phyloP scores from a whole-genome alignment of 2,329 filamentous ascomycete genomes.

The Pyricularia pennisetigena region DNA sequence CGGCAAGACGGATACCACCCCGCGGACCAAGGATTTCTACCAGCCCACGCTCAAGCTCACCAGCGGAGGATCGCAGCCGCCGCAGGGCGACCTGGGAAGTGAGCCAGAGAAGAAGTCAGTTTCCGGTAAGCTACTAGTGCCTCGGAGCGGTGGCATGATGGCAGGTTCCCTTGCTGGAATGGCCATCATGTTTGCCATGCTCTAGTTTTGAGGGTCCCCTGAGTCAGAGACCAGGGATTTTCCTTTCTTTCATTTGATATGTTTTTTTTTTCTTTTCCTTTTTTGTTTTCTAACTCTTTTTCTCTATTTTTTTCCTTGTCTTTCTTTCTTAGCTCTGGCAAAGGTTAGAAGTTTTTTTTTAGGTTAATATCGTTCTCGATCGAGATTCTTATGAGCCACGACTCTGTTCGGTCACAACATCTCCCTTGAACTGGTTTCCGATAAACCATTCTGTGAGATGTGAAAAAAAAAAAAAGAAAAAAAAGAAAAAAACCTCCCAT shows the following conservation, averaged over 20 bases:
- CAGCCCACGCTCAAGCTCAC: slow-evolving; percentile 19
- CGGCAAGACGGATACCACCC: slow-evolving; percentile 43
- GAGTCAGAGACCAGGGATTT: not conserved
- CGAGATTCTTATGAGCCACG: too few species aligned
- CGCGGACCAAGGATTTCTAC: slow-evolving; percentile 14
- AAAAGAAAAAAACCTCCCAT: too few species aligned
- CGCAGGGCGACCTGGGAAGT: too few species aligned
- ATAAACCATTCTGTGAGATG: too few species aligned
- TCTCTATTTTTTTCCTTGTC: not conserved
- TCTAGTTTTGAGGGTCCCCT: not conserved
- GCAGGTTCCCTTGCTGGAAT: not conserved
- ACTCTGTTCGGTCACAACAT: too few species aligned
- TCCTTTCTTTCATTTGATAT: not conserved
- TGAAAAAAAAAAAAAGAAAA: too few species aligned
- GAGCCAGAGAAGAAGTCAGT: not conserved
- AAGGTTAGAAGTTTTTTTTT: too few species aligned
- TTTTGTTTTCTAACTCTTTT: not conserved
- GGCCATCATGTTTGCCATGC: not conserved
- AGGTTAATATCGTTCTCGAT: too few species aligned
- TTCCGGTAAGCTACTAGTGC: not conserved
- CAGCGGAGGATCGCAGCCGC: too few species aligned
- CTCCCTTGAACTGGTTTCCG: too few species aligned
- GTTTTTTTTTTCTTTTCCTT: not conserved
- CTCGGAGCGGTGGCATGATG: not conserved
- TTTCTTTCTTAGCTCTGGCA: not conserved